phyloP scores from a whole-genome alignment of 371 early-diverging fungal genomes.

The Mucor sp. region DNA sequence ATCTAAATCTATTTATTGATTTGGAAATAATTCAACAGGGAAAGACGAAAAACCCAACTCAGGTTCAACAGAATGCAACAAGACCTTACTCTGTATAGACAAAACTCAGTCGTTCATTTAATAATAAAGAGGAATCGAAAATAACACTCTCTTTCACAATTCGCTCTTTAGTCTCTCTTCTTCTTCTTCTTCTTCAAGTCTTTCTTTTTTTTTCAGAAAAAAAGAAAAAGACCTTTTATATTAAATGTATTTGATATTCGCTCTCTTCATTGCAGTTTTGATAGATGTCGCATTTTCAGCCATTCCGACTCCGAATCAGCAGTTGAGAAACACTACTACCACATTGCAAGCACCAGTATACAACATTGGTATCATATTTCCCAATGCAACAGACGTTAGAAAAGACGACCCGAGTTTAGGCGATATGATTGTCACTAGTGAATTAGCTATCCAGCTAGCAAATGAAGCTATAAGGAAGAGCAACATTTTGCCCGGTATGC shows the following conservation, averaged over 20 bases:
- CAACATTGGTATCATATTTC: slow-evolving; percentile 40
- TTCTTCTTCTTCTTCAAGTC: neutral
- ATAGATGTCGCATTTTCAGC: neutral
- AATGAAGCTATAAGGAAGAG: slow-evolving; percentile 16
- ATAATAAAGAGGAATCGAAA: neutral
- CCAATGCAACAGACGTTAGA: slow-evolving; percentile 23
- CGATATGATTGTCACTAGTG: slow-evolving; percentile 40
- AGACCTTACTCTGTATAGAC: slow-evolving; percentile 1
- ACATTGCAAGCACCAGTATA: slow-evolving; percentile 20
- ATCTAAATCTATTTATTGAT: neutral
- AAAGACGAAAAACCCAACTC: neutral
- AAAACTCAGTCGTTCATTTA: slow-evolving; percentile 6
- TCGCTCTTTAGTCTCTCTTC: neutral
- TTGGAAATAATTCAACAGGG: neutral
- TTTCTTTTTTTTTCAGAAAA: neutral
- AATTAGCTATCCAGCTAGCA: slow-evolving; percentile 35
- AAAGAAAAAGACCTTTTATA: neutral
- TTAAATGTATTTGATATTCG: neutral
- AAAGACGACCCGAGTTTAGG: slow-evolving; percentile 26
- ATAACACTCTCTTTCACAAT: neutral
- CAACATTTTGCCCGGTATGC: slow-evolving; percentile 34
- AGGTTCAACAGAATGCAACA: neutral
- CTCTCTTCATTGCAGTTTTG: neutral
- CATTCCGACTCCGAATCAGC: slow-evolving; percentile 2
- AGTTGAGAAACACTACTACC: neutral